Evolutionary conservation across 2,329 filamentous ascomycete species (phyloP).

Genomic region (Trichoderma harzianum): DNA sequence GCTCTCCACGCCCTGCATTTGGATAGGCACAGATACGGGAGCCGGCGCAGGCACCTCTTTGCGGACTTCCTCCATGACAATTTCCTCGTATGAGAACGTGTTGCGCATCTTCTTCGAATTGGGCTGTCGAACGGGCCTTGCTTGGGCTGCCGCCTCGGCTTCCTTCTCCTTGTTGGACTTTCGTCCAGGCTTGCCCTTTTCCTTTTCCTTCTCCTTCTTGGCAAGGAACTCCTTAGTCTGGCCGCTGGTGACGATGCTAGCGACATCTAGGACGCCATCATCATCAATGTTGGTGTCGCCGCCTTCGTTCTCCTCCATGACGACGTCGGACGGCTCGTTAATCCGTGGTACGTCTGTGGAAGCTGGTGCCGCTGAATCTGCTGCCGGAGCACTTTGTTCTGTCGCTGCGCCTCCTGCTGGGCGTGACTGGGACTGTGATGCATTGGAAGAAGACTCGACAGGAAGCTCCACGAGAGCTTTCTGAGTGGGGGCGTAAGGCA

Average conservation of each 20-base stretch:
- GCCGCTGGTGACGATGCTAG: constrained; percentile 77
- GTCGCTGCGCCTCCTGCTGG: background rate
- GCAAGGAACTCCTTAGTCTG: constrained; percentile 80
- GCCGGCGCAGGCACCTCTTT: constrained; percentile 19
- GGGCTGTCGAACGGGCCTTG: constrained; percentile 59
- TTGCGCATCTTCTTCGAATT: constrained; percentile 70
- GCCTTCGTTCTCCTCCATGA: constrained; percentile 31
- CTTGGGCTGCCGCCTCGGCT: constrained; percentile 45
- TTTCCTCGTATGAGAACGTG: constrained; percentile 71
- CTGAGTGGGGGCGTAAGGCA: constrained; percentile 51
- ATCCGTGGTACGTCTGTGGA: constrained; percentile 34
- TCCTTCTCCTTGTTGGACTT: constrained; percentile 53
- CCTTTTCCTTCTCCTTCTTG: constrained; percentile 75
- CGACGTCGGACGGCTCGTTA: constrained; percentile 38
- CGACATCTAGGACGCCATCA: constrained; percentile 78
- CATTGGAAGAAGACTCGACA: constrained; percentile 34
- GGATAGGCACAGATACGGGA: background rate
- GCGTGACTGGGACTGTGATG: constrained; percentile 17
- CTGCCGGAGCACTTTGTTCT: background rate
- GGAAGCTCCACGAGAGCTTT: constrained; percentile 49
- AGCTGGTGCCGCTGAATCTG: constrained; percentile 23
- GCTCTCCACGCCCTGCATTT: constrained; percentile 30
- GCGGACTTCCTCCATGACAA: constrained; percentile 52
- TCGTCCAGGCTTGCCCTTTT: constrained; percentile 59
- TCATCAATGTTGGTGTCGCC: constrained; percentile 41